Evolutionary conservation across 1,284 basidiomycete species (phyloP), one percentile per base, ranked within the genome.

Genomic region (Megacollybia platyphylla): DNA sequence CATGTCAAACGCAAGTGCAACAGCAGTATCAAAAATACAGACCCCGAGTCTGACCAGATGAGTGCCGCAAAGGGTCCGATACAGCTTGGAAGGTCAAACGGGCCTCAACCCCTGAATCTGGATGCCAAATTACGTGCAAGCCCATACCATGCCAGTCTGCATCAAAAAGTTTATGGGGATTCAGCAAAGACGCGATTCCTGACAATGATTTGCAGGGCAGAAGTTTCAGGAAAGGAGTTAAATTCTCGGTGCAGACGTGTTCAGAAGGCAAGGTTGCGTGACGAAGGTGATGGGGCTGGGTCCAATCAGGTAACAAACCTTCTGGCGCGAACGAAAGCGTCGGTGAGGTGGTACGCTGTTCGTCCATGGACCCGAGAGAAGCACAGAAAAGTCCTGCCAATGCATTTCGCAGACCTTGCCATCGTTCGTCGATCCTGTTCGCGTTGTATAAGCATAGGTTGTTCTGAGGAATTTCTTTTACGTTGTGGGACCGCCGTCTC

Each of bases 301-400:
- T 62, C 64, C 71, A 71, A 46, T 62, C 56, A 0, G 78, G 78
- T 17, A 83, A 57, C 24, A 59, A 54, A 39, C 76, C 76, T 55
- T 76, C 70, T 8, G 77, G 77, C 13, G 62, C 60, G 58, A 80
- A 85, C 2, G 76, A 68, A 39, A 67, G 60, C 1, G 54, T 47
- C 1, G 79, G 87, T 9, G 70, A 76, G 15, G 78, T 87, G 29
- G 76, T 89, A 44, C 84, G 69, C 49, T 79, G 64, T 43, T 77
- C 73, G 50, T 89, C 79, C 28, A 85, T 64, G 8, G 79, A 78
- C 13, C 86, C 88, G 0, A 97, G 69, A 3, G 89, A 92, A 2
- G 93, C 87, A 54, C 96, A 97, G 63, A 98, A 97, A 7, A 97
- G 65, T 7, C 94, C 93, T 0, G 91, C 86, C 0, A 97, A 70